Base-by-base conservation (phyloP, 2,329 filamentous ascomycete genomes). In the Diatrype stigma region DNA sequence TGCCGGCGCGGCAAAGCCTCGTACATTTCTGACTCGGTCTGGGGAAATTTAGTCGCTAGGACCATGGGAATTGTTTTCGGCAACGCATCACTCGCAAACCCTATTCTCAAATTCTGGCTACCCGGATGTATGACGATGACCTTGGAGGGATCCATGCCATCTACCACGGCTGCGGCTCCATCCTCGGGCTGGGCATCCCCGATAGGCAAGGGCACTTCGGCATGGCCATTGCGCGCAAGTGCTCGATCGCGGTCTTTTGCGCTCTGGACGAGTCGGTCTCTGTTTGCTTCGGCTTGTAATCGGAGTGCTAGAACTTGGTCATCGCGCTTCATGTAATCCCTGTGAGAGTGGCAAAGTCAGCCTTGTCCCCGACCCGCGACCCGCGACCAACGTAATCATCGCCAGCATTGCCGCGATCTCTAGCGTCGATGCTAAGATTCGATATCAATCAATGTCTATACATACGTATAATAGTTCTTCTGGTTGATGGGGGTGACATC, bases 391-490 rank as follows among this genome's bases (percentile, higher is more conserved):
- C 10, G 26, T 10, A 5, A 30, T 10, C 26, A 30, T 30, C 10
- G 6, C 26, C 26, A 30, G 5, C 26, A 30, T 5, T 30, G 6
- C 26, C 37, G 37, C 37, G 16, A 21, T 40, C 37, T 10, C 17
- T 11, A 30, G 5, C 26, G 10, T 30, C 19, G 17, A 19, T 10
- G 11, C 19, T 19, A 21, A 11, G 17, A 21, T 10, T 19, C 6
- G n/a, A 40, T 11, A 10, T 14, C 17, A 12, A 34, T 32, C 21
- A 11, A 40, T 19, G 17, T 37, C 14, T 34, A 28, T 35, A 46
- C 85, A 55, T 79, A 94, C 90, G 92, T 96, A 70, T 96, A 96
- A 72, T 99, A 99, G 71, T 99, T 99, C 76, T 99, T 99, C 71
- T 99, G 94, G 68, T 99, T 99, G 72, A 99, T 99, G 63, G 94